Base-by-base conservation (phyloP, 1,284 basidiomycete species). In the Tylopilus sp. region DNA sequence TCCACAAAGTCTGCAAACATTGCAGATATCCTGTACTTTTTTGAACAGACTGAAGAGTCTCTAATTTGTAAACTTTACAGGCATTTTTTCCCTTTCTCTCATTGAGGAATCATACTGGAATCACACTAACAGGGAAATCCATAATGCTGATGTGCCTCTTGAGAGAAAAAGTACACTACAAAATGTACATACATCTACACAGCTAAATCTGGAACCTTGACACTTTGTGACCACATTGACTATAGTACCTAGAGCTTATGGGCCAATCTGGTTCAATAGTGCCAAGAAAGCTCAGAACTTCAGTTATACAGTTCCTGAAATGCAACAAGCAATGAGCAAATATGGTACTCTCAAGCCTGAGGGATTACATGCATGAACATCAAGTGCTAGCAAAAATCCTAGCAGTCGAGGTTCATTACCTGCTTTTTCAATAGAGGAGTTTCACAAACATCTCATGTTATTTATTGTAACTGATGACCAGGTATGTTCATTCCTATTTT, bases 381-480 rank as follows among this genome's bases (percentile, higher is more conserved):
- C 55, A 44, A 26, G 26, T 7, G 26, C 18, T 13, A 26, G 16
- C 26, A 15, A 10, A 24, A 39, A 24, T 39, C 12, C 32, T 26
- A 26, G n/a, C 26, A 49, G 22, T 6, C 19, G 24, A 36, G n/a
- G n/a, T 12, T 52, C 58, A 6, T 8, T 59, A 16, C 58, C 58
- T 18, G 22, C 33, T 15, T 51, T 16, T n/a, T 59, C 22, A 6
- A 38, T 24, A 36, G 49, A 59, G 13, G 58, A 52, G 33, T 59
- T 59, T 10, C 33, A 52, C 32, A 52, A 53, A 19, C 49, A 22
- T n/a, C 49, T 59, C 13, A 29, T 53, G 13, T 13, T 1, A 4
- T 64, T 64, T 26, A 64, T 64, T 22, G 33, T 64, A 22, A 36
- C 39, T 12, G 41, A 57, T 57, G 63, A 64, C 39, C 63, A 64